phyloP scores from a whole-genome alignment of 2,329 filamentous ascomycete species.

The Diaporthe citri region DNA sequence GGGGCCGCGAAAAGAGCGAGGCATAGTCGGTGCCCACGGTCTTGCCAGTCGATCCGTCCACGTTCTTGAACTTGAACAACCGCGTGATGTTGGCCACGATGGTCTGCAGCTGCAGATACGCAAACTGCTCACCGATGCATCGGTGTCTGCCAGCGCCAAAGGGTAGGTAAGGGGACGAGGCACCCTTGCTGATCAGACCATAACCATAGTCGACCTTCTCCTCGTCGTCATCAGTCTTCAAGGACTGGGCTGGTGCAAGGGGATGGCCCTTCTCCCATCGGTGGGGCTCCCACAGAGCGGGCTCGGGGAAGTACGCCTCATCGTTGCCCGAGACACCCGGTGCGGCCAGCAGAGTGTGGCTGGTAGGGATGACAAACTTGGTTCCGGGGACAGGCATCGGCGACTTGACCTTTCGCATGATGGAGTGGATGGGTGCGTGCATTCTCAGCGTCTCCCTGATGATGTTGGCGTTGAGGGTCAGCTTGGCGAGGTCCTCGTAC shows the following conservation, averaged over 20 bases:
- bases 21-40: conserved; percentile 78
- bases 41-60: conserved; percentile 73
- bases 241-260: conserved; percentile 61
- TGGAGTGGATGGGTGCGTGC: conserved; percentile 94
- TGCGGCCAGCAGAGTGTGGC: conserved; percentile 85
- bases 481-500: conserved; percentile 82
- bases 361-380: conserved; percentile 83
- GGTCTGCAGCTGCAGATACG: conserved; percentile 90
- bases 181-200: conserved; percentile 91
- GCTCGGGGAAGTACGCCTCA: conserved; percentile 83
- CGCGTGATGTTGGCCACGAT: conserved; percentile 84
- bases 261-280: conserved; percentile 82
- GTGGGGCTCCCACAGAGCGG: conserved; percentile 88
- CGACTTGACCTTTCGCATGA: conserved; percentile 91
- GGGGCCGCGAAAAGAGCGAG: conserved; percentile 79
- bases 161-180: conserved; percentile 89
- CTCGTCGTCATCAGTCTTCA: conserved; percentile 66
- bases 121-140: conserved; percentile 97
- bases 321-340: conserved; percentile 84
- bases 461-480: conserved; percentile 85
- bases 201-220: conserved; percentile 95
- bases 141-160: conserved; percentile 94
- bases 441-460: conserved; percentile 93
- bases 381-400: conserved; percentile 88
- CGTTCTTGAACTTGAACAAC: conserved; percentile 82